Conservation (phyloP, 202 grass and related monocot species). For the Setaria viridis region DNA sequence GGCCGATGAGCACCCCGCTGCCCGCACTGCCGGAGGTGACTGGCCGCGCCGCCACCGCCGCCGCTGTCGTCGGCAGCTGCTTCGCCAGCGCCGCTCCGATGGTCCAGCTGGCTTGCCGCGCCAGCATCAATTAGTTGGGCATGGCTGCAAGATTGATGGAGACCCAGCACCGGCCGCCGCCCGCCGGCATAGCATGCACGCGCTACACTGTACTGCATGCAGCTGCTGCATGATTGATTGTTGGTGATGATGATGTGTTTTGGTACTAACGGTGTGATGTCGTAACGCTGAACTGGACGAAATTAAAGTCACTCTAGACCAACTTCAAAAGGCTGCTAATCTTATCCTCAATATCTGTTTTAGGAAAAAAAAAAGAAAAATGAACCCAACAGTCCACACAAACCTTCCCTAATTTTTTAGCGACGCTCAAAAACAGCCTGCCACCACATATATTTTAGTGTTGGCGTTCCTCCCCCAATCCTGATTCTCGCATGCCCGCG, state of each 20-base stretch:
- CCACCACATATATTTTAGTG: no score
- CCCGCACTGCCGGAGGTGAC: not conserved
- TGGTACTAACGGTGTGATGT: not conserved
- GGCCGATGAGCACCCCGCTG: not conserved
- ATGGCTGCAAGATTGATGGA: not conserved
- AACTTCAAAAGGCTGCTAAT: no score
- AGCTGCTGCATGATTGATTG: not conserved
- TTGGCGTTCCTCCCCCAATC: no score
- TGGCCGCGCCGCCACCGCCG: not conserved
- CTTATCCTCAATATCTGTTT: no score
- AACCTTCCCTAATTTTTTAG: no score
- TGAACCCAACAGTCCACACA: no score
- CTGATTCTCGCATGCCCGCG: no score
- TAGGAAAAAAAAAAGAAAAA: no score
- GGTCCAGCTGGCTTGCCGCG: slow-evolving; percentile 25
- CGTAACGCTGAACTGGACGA: no score
- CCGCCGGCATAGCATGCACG: not conserved
- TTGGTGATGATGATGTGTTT: not conserved
- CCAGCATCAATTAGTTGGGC: slow-evolving; percentile 17
- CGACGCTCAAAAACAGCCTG: no score
- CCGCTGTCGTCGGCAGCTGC: not conserved
- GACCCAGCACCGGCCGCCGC: not conserved
- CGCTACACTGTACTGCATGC: not conserved
- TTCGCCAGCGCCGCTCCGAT: not conserved
- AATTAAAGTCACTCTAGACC: no score